phyloP scores from a whole-genome alignment of 495 filamentous ascomycete genomes.

The Aspergillus ostianus region DNA sequence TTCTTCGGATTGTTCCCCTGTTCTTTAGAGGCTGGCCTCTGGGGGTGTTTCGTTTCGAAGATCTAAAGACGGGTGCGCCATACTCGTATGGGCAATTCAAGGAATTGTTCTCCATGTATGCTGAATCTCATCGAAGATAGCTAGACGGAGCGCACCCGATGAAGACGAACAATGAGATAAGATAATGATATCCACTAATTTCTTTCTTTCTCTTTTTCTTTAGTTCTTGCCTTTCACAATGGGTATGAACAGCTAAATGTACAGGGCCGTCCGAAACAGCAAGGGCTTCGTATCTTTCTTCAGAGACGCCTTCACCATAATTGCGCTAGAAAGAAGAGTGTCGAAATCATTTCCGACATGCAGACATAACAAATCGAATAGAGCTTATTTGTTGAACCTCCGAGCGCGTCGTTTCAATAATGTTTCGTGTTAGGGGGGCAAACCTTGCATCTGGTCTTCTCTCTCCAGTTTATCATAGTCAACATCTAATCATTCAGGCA shows the following conservation, averaged over 20 bases:
- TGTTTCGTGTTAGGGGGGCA: constrained; percentile 1
- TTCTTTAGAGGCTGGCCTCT: not conserved
- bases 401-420: not conserved
- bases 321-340: too few species aligned
- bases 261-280: too few species aligned
- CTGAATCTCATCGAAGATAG: not conserved
- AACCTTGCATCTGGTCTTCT: constrained; percentile 2
- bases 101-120: not conserved
- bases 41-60: not conserved
- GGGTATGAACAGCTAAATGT: not conserved
- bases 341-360: too few species aligned
- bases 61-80: not conserved
- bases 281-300: too few species aligned
- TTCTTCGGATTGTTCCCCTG: not conserved
- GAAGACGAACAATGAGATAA: not conserved
- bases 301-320: too few species aligned
- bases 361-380: too few species aligned
- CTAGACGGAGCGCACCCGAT: not conserved
- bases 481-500: not conserved
- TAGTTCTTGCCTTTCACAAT: not conserved
- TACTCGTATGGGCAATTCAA: not conserved
- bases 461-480: not conserved
- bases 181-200: not conserved
- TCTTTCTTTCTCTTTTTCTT: too few species aligned
- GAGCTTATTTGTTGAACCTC: too few species aligned